Evolutionary conservation across 2,329 filamentous ascomycete species (phyloP).

Genomic region (Parascedosporium putredinis): DNA sequence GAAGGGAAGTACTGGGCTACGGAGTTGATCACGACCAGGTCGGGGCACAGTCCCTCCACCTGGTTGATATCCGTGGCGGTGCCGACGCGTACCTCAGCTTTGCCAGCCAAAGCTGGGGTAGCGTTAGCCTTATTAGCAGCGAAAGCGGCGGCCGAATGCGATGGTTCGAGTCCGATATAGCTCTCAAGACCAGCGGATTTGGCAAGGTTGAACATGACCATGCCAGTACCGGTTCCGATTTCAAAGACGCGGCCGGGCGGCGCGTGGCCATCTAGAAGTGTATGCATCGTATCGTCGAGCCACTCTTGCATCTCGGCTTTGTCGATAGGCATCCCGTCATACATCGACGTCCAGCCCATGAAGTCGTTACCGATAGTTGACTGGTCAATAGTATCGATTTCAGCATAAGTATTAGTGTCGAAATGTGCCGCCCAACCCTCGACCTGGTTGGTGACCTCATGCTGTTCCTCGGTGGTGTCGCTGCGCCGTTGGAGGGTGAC

Average conservation of each 20-base stretch:
- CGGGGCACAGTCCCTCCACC: slow-evolving; percentile 9
- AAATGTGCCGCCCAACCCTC: background rate
- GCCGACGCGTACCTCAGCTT: background rate
- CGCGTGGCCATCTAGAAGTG: slow-evolving; percentile 12
- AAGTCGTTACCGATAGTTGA: slow-evolving; percentile 12
- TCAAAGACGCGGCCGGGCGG: slow-evolving; percentile 16
- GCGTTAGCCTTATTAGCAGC: slow-evolving; percentile 11
- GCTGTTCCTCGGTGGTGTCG: no score
- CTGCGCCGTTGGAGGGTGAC: background rate
- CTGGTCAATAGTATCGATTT: background rate
- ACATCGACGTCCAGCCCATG: slow-evolving; percentile 22
- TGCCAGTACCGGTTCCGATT: slow-evolving; percentile 20
- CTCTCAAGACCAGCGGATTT: slow-evolving; percentile 11
- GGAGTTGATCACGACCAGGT: slow-evolving; percentile 18
- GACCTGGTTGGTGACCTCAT: no score
- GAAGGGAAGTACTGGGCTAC: slow-evolving; percentile 20
- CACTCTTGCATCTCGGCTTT: slow-evolving; percentile 21
- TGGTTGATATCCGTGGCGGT: slow-evolving; percentile 6
- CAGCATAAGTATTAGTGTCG: background rate
- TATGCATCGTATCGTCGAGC: slow-evolving; percentile 19
- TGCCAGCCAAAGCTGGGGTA: slow-evolving; percentile 9
- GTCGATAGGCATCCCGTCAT: slow-evolving; percentile 18
- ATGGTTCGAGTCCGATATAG: slow-evolving; percentile 20
- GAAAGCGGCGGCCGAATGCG: slow-evolving; percentile 14
- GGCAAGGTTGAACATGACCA: slow-evolving; percentile 21